A percentile compares a stretch with the other conserved stretches of the same genome.
Conservation (phyloP, 164 flowering plant species). For the Piper betle region DNA sequence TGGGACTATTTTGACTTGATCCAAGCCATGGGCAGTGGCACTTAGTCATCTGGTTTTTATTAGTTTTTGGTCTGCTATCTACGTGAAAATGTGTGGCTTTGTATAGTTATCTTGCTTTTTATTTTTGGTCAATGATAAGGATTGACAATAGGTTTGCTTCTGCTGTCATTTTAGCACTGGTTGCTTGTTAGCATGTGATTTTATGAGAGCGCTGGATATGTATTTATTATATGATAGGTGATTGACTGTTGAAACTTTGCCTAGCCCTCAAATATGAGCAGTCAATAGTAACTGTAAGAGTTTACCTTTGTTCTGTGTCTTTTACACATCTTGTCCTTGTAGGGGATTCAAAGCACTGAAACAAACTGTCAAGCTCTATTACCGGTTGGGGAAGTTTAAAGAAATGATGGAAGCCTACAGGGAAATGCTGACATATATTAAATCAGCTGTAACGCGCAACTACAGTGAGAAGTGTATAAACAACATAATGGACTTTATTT, state of each 20-base stretch:
- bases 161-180: not conserved
- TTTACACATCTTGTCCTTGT: not conserved
- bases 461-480: conserved; percentile 98
- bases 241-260: not conserved
- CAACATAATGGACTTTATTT: conserved; percentile 95
- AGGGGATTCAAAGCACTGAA: conserved; percentile 99
- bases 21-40: too few relatives aligned
- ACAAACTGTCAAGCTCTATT: conserved; percentile 96
- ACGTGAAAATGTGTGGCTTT: too few relatives aligned
- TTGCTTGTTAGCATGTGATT: not conserved
- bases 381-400: conserved; percentile 71
- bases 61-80: too few relatives aligned
- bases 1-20: too few relatives aligned
- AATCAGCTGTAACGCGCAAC: conserved; percentile 94
- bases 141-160: not conserved
- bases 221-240: too few relatives aligned
- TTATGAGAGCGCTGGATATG: not conserved
- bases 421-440: conserved; percentile 92
- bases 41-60: too few relatives aligned
- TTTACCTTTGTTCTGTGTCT: not conserved
- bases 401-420: conserved; percentile 97
- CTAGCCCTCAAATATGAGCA: not conserved
- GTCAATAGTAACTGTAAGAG: not conserved
- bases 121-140: too few relatives aligned
- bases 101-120: too few relatives aligned